phyloP scores from a whole-genome alignment of 257 asterid genomes.

The Linderniella brevidens region DNA sequence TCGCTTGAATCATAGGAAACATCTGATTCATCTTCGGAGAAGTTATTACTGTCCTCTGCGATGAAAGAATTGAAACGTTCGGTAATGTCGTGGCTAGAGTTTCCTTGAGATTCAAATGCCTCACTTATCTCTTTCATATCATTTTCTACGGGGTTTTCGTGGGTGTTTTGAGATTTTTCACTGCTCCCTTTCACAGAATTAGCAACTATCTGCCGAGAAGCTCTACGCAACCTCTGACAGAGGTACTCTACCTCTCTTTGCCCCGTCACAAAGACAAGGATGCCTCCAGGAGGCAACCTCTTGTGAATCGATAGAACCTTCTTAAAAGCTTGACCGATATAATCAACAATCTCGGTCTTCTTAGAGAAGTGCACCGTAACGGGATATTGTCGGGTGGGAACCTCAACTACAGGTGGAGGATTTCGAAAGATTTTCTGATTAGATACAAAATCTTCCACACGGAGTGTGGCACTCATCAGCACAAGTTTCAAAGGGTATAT shows the following conservation, averaged over 20 bases:
- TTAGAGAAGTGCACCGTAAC: constrained; percentile 74
- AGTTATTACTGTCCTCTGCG: constrained; percentile 42
- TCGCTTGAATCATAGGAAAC: constrained; percentile 42
- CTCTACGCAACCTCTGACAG: constrained; percentile 48
- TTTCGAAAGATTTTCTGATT: constrained; percentile 32
- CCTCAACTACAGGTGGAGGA: constrained; percentile 78
- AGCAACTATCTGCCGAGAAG: constrained; percentile 36
- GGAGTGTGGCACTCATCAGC: constrained; percentile 91
- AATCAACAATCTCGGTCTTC: constrained; percentile 66
- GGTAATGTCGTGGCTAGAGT: constrained; percentile 32
- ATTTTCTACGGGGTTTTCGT: constrained; percentile 29
- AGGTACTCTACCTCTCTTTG: constrained; percentile 82
- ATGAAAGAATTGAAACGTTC: constrained; percentile 45
- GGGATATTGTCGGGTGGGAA: constrained; percentile 83
- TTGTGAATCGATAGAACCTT: constrained; percentile 82
- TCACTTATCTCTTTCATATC: constrained; percentile 50
- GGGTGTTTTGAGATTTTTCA: constrained; percentile 15
- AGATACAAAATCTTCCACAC: constrained; percentile 80
- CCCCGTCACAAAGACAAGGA: constrained; percentile 91
- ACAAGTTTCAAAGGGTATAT: constrained; percentile 72
- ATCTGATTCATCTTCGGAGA: constrained; percentile 48
- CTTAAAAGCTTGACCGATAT: constrained; percentile 80
- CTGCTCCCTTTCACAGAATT: constrained; percentile 16
- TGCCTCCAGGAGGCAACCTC: constrained; percentile 86
- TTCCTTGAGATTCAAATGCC: constrained; percentile 61